A percentile compares a stretch with the other conserved stretches of the same genome.
These are phyloP conservation scores for Aspergillus ellipticus DNA, from an alignment of 495 filamentous ascomycete genomes.

Conservation along the genomic window DNA sequence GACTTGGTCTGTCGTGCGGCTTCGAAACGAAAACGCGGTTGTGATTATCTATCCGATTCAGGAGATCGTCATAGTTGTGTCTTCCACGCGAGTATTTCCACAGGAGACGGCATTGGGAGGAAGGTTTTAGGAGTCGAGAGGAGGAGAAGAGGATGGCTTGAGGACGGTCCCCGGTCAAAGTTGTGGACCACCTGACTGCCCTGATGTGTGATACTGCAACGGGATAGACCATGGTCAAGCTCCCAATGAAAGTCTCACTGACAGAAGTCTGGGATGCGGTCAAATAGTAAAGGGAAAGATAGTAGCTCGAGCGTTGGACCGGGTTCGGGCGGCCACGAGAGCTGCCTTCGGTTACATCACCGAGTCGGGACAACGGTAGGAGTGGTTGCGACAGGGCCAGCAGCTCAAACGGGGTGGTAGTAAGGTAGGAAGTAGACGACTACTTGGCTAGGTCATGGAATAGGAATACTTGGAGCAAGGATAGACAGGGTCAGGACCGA, in stretches of 20 bases:
- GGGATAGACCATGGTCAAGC: background rate
- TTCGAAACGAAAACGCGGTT: constrained; percentile 15
- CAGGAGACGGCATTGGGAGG: constrained; percentile 3
- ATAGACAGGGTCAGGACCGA: too few species aligned
- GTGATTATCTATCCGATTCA: constrained; percentile 14
- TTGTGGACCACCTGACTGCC: background rate
- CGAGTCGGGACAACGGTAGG: too few species aligned
- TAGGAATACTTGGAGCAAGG: too few species aligned
- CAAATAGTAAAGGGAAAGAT: background rate
- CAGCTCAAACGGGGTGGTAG: background rate
- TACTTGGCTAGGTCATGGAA: too few species aligned
- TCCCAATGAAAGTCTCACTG: background rate
- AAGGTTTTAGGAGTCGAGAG: background rate
- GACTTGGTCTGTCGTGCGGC: constrained; percentile 8
- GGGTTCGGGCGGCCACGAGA: background rate
- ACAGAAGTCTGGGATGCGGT: background rate
- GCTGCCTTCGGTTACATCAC: background rate
- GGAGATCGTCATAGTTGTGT: background rate
- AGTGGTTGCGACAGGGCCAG: background rate
- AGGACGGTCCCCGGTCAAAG: background rate
- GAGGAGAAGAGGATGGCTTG: background rate
- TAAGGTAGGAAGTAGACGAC: too few species aligned
- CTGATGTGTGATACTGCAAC: background rate
- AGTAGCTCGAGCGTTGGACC: background rate
- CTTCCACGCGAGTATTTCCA: constrained; percentile 2